Evolutionary conservation across 345 rosid species (phyloP).

Genomic region (Heritiera fomes): DNA sequence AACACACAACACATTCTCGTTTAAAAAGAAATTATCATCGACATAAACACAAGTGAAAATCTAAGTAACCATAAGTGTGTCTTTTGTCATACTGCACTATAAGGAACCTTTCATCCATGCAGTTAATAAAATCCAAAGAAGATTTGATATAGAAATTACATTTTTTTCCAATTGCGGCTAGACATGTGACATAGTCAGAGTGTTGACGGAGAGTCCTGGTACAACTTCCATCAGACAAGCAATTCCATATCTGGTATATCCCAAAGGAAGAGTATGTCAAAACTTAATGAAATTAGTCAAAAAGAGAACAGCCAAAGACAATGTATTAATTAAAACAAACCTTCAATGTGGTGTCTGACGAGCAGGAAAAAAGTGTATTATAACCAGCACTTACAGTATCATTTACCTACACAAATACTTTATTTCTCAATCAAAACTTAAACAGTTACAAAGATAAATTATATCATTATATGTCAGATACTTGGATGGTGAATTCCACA

Average conservation of each 20-base stretch:
- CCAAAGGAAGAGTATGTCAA: slow-evolving; percentile 14
- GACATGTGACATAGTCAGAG: too few species aligned
- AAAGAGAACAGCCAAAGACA: slow-evolving; percentile 18
- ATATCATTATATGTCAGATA: neutral
- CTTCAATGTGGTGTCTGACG: slow-evolving; percentile 95
- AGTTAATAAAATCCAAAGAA: slow-evolving; percentile 30
- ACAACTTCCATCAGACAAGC: slow-evolving; percentile 86
- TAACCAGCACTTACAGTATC: slow-evolving; percentile 80
- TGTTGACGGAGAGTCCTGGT: slow-evolving; percentile 29
- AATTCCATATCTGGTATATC: slow-evolving; percentile 71
- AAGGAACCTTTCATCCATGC: slow-evolving; percentile 32
- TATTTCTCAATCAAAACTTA: slow-evolving; percentile 6
- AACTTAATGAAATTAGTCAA: slow-evolving; percentile 19
- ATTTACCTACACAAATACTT: slow-evolving; percentile 68
- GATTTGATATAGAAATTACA: too few species aligned
- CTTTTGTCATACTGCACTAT: neutral
- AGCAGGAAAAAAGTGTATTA: slow-evolving; percentile 87
- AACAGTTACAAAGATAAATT: neutral
- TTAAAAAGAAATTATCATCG: too few species aligned
- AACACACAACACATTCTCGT: too few species aligned
- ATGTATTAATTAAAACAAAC: slow-evolving; percentile 36
- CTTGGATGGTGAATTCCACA: slow-evolving; percentile 7
- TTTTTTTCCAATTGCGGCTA: too few species aligned
- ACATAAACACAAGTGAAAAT: too few species aligned
- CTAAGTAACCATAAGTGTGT: too few species aligned